Conservation (phyloP, 2,329 filamentous ascomycete species). For the Saccharata proteae region DNA sequence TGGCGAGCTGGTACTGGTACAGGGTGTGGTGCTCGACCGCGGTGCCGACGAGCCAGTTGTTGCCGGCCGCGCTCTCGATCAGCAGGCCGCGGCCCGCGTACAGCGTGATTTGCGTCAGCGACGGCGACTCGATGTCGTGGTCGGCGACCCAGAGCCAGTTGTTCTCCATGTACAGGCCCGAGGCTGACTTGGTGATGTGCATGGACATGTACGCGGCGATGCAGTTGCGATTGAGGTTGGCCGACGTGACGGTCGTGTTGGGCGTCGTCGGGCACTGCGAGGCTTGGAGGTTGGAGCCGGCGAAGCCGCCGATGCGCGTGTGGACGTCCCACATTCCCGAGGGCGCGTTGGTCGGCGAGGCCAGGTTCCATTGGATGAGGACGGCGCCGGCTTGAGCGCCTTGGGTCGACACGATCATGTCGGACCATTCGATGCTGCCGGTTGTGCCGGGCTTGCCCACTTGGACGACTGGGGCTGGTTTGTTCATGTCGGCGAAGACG, state of each 20-base stretch:
- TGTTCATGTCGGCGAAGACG: constrained; percentile 33
- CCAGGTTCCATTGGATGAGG: constrained; percentile 62
- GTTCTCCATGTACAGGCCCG: constrained; percentile 68
- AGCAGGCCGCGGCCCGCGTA: constrained; percentile 76
- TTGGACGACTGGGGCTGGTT: constrained; percentile 53
- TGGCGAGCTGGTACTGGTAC: constrained; percentile 74
- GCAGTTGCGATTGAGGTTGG: constrained; percentile 48
- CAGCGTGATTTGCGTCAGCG: constrained; percentile 64
- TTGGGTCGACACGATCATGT: constrained; percentile 58
- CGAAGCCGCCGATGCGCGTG: constrained; percentile 68
- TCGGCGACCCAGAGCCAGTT: constrained; percentile 88
- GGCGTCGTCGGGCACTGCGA: constrained; percentile 68
- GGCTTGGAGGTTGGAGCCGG: constrained; percentile 66
- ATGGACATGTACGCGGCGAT: constrained; percentile 52
- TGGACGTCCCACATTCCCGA: constrained; percentile 80
- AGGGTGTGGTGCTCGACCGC: constrained; percentile 47
- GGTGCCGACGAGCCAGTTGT: constrained; percentile 51
- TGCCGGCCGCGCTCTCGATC: constrained; percentile 45
- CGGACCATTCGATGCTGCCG: constrained; percentile 58
- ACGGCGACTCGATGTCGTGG: constrained; percentile 68
- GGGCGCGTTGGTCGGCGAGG: constrained; percentile 41
- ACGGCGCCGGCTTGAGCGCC: constrained; percentile 56
- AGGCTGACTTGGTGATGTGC: constrained; percentile 40
- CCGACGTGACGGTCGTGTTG: constrained; percentile 38
- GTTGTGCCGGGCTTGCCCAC: constrained; percentile 52